Percentiles rank a stretch among this genome's conserved stretches.
Conservation (phyloP, 495 filamentous ascomycete species). For the Neurospora sp. region DNA sequence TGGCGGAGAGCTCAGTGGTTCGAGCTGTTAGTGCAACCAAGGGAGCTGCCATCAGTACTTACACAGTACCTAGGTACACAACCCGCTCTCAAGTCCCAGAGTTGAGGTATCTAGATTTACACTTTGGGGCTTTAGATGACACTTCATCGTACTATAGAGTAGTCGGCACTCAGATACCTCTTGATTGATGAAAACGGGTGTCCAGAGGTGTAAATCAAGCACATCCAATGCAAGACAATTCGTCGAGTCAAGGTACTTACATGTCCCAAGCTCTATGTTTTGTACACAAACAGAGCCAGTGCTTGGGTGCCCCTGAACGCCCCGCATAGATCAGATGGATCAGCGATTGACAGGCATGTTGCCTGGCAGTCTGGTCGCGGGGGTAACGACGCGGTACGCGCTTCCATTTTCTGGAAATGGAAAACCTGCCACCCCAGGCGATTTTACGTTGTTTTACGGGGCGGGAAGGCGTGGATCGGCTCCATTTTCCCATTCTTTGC, state of each 20-base stretch:
- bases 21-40: not conserved
- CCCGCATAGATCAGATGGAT: not conserved
- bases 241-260: not conserved
- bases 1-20: not conserved
- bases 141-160: no score
- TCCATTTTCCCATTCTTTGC: not conserved
- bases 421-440: not conserved
- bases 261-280: not conserved
- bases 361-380: conserved; percentile 16
- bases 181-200: no score
- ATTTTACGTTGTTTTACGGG: not conserved
- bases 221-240: no score
- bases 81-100: no score
- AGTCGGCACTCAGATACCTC: no score
- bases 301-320: conserved; percentile 5
- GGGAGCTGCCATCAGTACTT: not conserved
- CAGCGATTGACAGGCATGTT: not conserved
- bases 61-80: not conserved
- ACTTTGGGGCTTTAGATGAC: no score
- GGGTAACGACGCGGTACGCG: conserved; percentile 26
- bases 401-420: conserved; percentile 4
- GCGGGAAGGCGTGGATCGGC: not conserved
- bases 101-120: no score
- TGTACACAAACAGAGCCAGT: not conserved
- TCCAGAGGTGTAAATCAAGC: no score